These are phyloP conservation scores for Ogataea neopini DNA, from an alignment of 805 yeast species.

Conservation along the genomic window DNA sequence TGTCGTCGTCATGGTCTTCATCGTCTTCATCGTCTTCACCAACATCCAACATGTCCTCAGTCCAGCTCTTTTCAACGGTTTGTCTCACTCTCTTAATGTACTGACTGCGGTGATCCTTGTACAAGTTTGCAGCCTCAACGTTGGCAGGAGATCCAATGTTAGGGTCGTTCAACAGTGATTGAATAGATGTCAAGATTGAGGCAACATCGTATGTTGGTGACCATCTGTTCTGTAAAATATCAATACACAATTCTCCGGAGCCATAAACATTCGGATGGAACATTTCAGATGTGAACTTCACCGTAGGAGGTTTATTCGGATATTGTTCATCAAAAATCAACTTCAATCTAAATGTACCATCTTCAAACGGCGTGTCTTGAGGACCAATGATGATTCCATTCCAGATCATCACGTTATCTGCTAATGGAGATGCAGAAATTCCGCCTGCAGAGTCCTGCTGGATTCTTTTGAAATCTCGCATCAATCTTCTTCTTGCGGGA, in stretches of 20 bases:
- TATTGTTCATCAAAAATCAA: conserved; percentile 94
- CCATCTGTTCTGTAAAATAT: conserved; percentile 96
- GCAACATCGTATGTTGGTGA: conserved; percentile 98
- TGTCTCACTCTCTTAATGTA: conserved; percentile 89
- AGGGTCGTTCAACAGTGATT: conserved; percentile 90
- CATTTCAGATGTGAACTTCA: conserved; percentile 89
- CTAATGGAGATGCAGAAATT: conserved; percentile 93
- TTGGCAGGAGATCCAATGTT: conserved; percentile 96
- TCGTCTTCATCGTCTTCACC: conserved; percentile 48
- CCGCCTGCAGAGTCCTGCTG: conserved; percentile 99
- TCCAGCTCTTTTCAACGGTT: conserved; percentile 94
- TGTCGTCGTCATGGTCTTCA: conserved; percentile 25
- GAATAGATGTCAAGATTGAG: conserved; percentile 90
- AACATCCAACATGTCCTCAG: conserved; percentile 68
- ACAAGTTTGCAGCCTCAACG: conserved; percentile 94
- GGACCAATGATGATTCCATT: conserved; percentile 98
- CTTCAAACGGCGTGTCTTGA: conserved; percentile 96
- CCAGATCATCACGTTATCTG: conserved; percentile 98
- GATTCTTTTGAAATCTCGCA: conserved; percentile 98
- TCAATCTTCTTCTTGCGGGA: conserved; percentile 96
- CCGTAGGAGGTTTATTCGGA: conserved; percentile 95
- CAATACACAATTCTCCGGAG: conserved; percentile 91
- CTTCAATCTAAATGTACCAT: conserved; percentile 87
- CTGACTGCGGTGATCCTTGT: conserved; percentile 92
- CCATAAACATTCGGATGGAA: conserved; percentile 98